phyloP scores from a whole-genome alignment of 2,329 filamentous ascomycete species.

The Calonectria henricotiae region DNA sequence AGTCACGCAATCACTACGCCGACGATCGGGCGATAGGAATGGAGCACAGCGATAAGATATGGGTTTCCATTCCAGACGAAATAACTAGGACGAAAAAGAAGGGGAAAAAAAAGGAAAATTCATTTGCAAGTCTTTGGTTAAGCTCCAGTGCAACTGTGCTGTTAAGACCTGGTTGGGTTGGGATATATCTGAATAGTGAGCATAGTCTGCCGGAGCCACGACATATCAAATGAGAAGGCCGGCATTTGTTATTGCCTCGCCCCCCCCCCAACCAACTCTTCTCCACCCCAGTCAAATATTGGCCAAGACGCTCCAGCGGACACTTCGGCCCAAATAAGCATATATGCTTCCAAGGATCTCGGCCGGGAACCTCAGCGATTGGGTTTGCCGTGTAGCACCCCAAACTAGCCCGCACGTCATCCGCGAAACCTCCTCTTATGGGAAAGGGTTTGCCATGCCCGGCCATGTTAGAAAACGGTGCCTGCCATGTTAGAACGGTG shows the following conservation, averaged over 20 bases:
- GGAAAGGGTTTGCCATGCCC: slow-evolving; percentile 37
- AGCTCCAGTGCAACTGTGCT: not conserved
- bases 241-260: not conserved
- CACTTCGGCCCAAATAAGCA: slow-evolving; percentile 25
- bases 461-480: slow-evolving; percentile 33
- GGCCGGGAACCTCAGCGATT: slow-evolving; percentile 48
- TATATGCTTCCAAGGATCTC: slow-evolving; percentile 38
- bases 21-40: not conserved
- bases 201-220: too few relatives aligned
- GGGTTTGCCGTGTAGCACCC: slow-evolving; percentile 29
- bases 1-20: slow-evolving; percentile 46
- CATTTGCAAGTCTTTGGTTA: not conserved
- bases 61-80: not conserved
- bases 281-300: not conserved
- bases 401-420: slow-evolving; percentile 46
- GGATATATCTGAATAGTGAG: not conserved
- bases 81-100: too few relatives aligned
- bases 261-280: not conserved
- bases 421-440: slow-evolving; percentile 27
- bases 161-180: not conserved
- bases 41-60: not conserved
- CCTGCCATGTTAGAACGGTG: slow-evolving; percentile 12
- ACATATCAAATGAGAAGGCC: not conserved
- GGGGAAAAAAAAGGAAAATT: not conserved
- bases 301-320: not conserved